phyloP scores from a whole-genome alignment of 2,329 filamentous ascomycete species.

The Aspergillus calidoustus region DNA sequence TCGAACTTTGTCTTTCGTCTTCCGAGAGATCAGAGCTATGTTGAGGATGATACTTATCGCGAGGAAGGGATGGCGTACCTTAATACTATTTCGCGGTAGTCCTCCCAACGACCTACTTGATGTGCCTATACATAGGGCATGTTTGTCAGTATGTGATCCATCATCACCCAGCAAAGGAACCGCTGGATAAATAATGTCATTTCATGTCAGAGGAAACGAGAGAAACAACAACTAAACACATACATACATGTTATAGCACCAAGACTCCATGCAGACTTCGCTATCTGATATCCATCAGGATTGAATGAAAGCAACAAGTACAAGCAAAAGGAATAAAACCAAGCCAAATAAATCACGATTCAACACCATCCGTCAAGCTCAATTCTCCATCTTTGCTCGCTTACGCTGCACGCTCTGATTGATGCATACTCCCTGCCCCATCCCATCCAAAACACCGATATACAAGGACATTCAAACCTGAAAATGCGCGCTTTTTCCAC shows the following conservation, averaged over 20 bases:
- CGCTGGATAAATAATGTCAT: too few relatives aligned
- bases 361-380: not conserved
- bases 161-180: too few relatives aligned
- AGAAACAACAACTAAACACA: not conserved
- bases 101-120: too few relatives aligned
- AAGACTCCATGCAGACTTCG: not conserved
- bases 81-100: constrained; percentile 33
- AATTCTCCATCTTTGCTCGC: not conserved
- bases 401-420: not conserved
- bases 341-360: not conserved
- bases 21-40: constrained; percentile 30
- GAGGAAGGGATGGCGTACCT: constrained; percentile 33
- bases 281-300: not conserved
- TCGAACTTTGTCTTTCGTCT: constrained; percentile 37
- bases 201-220: too few relatives aligned
- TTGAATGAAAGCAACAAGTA: not conserved
- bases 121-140: too few relatives aligned
- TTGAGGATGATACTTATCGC: constrained; percentile 34
- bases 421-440: not conserved
- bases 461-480: not conserved
- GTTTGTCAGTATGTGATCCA: too few relatives aligned
- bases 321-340: not conserved
- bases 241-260: not conserved
- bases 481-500: too few relatives aligned
- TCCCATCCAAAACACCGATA: not conserved